Evolutionary conservation across 2,329 filamentous ascomycete species (phyloP).

Genomic region (Fonsecaea erecta): DNA sequence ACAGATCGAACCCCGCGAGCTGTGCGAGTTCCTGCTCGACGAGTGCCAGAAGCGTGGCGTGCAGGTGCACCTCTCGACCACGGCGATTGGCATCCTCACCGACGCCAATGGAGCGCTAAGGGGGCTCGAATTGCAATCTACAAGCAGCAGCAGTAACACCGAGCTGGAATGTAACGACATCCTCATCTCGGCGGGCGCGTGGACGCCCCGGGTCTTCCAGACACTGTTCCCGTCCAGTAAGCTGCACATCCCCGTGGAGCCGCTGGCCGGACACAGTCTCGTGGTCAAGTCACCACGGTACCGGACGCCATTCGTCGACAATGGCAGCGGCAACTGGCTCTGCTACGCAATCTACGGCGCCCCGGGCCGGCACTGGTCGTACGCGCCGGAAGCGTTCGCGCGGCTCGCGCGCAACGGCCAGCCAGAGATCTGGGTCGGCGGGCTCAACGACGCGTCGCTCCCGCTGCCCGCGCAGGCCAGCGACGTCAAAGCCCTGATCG

Average conservation of each 20-base stretch:
- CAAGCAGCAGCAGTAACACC: conserved; percentile 43
- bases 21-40: conserved; percentile 69
- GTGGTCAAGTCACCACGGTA: conserved; percentile 65
- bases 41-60: conserved; percentile 65
- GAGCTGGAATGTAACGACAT: conserved; percentile 67
- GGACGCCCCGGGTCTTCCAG: conserved; percentile 70
- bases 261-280: conserved; percentile 73
- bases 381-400: conserved; percentile 73
- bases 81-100: conserved; percentile 57
- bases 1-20: conserved; percentile 69
- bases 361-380: conserved; percentile 55
- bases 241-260: conserved; percentile 60
- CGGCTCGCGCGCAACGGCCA: conserved; percentile 58
- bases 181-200: conserved; percentile 71
- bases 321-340: conserved; percentile 44
- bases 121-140: conserved; percentile 40
- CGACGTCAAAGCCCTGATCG: conserved; percentile 46
- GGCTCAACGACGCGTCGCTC: conserved; percentile 66
- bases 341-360: conserved; percentile 74
- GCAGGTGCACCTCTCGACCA: conserved; percentile 67
- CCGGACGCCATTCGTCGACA: conserved; percentile 37
- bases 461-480: conserved; percentile 62
- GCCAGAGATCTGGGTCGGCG: conserved; percentile 71
- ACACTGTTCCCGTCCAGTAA: conserved; percentile 65
- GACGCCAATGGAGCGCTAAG: conserved; percentile 61